Evolutionary conservation across 805 yeast genomes (phyloP), one percentile per base, ranked within the genome.

Genomic region (Candida vaughaniae): DNA sequence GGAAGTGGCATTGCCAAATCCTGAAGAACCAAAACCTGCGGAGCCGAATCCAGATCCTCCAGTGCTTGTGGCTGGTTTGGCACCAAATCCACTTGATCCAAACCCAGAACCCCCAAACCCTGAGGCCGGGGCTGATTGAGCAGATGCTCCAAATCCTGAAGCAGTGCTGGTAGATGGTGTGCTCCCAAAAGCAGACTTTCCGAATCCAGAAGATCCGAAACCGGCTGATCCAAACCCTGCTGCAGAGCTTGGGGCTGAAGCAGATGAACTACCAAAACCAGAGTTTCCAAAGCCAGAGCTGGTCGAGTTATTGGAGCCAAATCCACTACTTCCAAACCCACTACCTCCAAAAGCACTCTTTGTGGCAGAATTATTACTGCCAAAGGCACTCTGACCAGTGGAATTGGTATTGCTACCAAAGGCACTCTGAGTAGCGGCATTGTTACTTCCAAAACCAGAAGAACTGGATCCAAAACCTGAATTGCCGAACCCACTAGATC

Each of bases 391-490:
- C 22, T 22, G 17, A 2, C 33, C 41, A 8, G 25, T 7, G 10
- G 31, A 31, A n/a, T n/a, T n/a, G n/a, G n/a, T n/a, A n/a, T n/a
- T n/a, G n/a, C n/a, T n/a, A 3, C 50, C 50, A 41, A 43, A 47
- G 4, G 35, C 38, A 25, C 19, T 37, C n/a, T n/a, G n/a, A n/a
- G n/a, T n/a, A n/a, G n/a, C n/a, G n/a, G n/a, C 14, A 19, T 39
- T 36, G 5, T 38, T 5, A 29, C 16, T 29, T 6, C 45, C 48
- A 35, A 35, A 45, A 10, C 36, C 43, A 32, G 41, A 34, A 8
- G 38, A 12, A 9, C 55, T 53, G 41, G 49, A 22, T 17, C 55
- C 48, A 43, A 43, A 25, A 45, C 41, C 25, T 42, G 16, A 16
- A 20, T 5, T 26, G 4, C 33, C 38, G 22, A 22, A 28, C 4